Evolutionary conservation across 1,139 yeast genomes (phyloP).

Genomic region (Lodderomyces jiufengensis): DNA sequence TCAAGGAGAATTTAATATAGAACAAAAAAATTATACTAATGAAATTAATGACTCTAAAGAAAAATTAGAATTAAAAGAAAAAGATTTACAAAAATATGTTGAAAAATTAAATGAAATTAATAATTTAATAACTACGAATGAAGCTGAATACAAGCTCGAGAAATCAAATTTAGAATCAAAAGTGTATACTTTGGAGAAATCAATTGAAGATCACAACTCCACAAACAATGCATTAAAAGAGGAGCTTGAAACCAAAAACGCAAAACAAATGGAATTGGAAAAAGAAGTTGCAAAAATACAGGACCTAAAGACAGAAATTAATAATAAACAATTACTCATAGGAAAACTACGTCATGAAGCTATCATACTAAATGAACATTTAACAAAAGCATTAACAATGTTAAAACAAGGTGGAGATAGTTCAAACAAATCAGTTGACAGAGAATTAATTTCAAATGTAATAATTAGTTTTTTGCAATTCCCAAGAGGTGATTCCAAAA

Average conservation of each 20-base stretch:
- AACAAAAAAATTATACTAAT: conserved; percentile 36
- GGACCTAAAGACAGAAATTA: conserved; percentile 36
- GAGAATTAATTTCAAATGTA: conserved; percentile 82
- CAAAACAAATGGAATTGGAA: conserved; percentile 6
- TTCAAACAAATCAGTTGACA: conserved; percentile 73
- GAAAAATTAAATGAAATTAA: conserved; percentile 12
- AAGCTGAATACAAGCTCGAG: conserved; percentile 7
- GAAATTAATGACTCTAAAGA: conserved; percentile 48
- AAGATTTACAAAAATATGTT: conserved; percentile 17
- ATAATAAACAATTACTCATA: conserved; percentile 72
- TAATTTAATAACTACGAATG: conserved; percentile 8
- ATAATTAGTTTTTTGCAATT: conserved; percentile 79
- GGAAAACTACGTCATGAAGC: conserved; percentile 96
- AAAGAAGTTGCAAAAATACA: conserved; percentile 12
- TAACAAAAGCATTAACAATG: conserved; percentile 80
- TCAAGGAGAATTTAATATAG: conserved; percentile 46
- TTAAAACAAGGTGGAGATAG: conserved; percentile 65
- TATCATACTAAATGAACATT: conserved; percentile 88
- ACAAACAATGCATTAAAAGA: conserved; percentile 8
- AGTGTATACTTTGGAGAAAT: conserved; percentile 12
- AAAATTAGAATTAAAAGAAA: conserved; percentile 24
- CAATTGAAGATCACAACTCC: conserved; percentile 4
- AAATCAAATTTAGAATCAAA: conserved; percentile 12
- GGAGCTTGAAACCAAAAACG: conserved; percentile 8
- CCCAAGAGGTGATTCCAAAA: conserved; percentile 91